phyloP scores from a whole-genome alignment of 352 stramenopile genomes.

The Phytophthora gonapodyides region DNA sequence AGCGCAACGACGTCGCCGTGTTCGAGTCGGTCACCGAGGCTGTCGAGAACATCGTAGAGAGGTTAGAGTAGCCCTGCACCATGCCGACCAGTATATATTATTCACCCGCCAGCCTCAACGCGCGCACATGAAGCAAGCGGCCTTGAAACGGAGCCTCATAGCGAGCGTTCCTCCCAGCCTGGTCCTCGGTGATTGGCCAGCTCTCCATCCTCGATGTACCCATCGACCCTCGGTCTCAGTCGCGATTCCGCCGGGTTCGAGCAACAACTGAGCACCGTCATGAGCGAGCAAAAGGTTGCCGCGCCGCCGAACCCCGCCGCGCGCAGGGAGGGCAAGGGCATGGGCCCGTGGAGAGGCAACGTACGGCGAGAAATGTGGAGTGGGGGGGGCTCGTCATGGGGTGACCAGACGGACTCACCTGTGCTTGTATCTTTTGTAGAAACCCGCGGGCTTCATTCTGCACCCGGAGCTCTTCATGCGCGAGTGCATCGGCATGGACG shows the following conservation, averaged over 20 bases:
- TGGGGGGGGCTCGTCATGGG: neutral
- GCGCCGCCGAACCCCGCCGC: neutral
- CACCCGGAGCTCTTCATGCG: slow-evolving; percentile 30
- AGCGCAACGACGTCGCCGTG: slow-evolving; percentile 77
- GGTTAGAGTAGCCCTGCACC: slow-evolving; percentile 40
- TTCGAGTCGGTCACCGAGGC: slow-evolving; percentile 69
- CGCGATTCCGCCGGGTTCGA: slow-evolving; percentile 10
- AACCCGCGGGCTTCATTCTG: slow-evolving; percentile 31
- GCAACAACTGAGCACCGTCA: neutral
- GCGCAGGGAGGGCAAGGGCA: slow-evolving; percentile 16
- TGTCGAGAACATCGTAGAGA: slow-evolving; percentile 67
- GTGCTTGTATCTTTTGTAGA: slow-evolving; percentile 16
- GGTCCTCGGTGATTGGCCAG: slow-evolving; percentile 3
- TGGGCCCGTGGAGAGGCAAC: slow-evolving; percentile 24
- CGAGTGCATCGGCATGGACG: slow-evolving; percentile 24
- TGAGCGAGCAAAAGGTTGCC: slow-evolving; percentile 13
- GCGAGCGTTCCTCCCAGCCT: slow-evolving; percentile 5
- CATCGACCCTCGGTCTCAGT: slow-evolving; percentile 16
- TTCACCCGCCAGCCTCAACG: neutral
- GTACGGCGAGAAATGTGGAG: slow-evolving; percentile 6
- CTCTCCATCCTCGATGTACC: slow-evolving; percentile 16
- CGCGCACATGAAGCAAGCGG: too few species aligned
- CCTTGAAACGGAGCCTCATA: too few species aligned
- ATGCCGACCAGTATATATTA: slow-evolving; percentile 20
- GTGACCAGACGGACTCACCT: neutral